Conservation (phyloP, 1,284 basidiomycete genomes). For the Flammula alnicola region DNA sequence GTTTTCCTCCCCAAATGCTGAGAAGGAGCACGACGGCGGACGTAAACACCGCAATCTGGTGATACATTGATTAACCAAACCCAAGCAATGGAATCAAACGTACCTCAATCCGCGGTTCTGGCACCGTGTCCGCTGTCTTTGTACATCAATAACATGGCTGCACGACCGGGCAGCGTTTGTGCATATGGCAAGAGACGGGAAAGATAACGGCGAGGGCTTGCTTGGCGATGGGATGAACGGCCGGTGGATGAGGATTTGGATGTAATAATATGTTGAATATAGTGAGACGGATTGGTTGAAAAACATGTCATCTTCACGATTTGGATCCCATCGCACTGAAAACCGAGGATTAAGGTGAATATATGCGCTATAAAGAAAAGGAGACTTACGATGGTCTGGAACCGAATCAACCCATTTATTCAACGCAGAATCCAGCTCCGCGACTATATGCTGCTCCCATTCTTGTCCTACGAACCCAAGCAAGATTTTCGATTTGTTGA, state of each 20-base stretch:
- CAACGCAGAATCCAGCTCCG: slow-evolving; percentile 76
- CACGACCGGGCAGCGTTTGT: slow-evolving; percentile 84
- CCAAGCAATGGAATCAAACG: slow-evolving; percentile 14
- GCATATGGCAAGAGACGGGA: slow-evolving; percentile 82
- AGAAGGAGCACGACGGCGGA: slow-evolving; percentile 72
- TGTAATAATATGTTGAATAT: slow-evolving; percentile 71
- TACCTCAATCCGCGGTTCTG: slow-evolving; percentile 48
- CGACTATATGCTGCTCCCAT: slow-evolving; percentile 74
- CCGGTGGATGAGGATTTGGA: slow-evolving; percentile 81
- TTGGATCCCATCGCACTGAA: slow-evolving; percentile 77
- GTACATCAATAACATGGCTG: slow-evolving; percentile 70
- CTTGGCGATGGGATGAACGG: slow-evolving; percentile 78
- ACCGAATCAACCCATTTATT: slow-evolving; percentile 80
- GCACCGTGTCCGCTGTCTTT: slow-evolving; percentile 39
- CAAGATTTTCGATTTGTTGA: slow-evolving; percentile 67
- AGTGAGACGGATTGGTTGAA: slow-evolving; percentile 75
- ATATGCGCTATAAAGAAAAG: not conserved
- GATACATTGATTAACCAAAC: not conserved
- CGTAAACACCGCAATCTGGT: slow-evolving; percentile 54
- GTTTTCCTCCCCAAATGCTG: slow-evolving; percentile 75
- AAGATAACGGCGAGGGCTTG: slow-evolving; percentile 60
- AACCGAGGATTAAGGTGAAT: not conserved
- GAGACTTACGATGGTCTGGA: slow-evolving; percentile 61
- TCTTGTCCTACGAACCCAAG: slow-evolving; percentile 61
- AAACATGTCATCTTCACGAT: slow-evolving; percentile 57